Evolutionary conservation across 345 rosid genomes (phyloP), one percentile per base, ranked within the genome.

Genomic region (Eucalyptus brandiana): DNA sequence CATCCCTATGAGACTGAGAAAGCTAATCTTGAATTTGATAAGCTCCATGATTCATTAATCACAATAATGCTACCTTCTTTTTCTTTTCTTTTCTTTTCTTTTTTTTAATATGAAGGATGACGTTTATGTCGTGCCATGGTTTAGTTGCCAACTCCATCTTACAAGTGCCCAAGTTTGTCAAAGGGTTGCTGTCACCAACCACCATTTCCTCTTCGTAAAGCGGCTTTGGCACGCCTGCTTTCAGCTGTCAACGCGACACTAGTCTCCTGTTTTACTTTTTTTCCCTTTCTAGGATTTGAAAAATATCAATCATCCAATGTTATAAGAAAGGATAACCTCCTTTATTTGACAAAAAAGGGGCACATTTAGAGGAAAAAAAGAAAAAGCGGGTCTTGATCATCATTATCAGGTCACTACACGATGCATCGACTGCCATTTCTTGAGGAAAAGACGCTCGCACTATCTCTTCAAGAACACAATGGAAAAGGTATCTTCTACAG

Each of bases 141-240:
- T 91, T 83, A 90, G 65, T 86, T 32, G 86, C 90, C 87, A 88
- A 89, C 90, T 19, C 14, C 86, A 56, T 60, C 89, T 89, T 53
- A 89, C 30, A 50, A 88, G 56, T 58, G 83, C 83, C 45, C 45
- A 6, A 76, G 90, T 62, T 86, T 88, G 92, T 93, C 91, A 90
- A 91, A 86, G 86, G 87, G 89, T 91, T 88, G 83, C 72, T 49
- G 69, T 90, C 92, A 26, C 37, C 91, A 91, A 81, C 95, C 76
- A 80, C 93, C 83, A 67, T 47, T 50, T 37, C 14, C 86, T 88
- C 65, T 86, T 88, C 23, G 87, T 80, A 89, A 87, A 83, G 88
- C 88, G 87, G 87, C 65, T 72, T 90, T 56, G 12, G 45, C 83
- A 37, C 28, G 83, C 83, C 42, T 19, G 83, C 83, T 76, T 12